Evolutionary conservation across 192 early-diverging fungal species (phyloP), one percentile per base, ranked within the genome.

Genomic region (Backusella psychrophila): DNA sequence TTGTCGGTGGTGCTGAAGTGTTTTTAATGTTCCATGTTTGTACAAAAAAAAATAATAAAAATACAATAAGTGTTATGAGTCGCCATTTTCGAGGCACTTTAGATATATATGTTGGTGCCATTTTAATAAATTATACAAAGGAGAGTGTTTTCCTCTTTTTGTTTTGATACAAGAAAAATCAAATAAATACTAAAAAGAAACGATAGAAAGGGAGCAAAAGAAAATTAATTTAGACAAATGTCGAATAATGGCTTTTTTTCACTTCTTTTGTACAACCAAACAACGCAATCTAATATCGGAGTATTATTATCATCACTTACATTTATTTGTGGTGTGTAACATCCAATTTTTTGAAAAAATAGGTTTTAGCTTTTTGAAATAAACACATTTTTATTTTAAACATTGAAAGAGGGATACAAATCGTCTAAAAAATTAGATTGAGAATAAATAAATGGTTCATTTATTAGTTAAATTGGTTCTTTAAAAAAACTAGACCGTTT

Each of bases 21-120:
- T 29, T 63, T 63, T 23, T 63, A 63, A 72, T 23, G 29, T 72
- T 31, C 44, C 70, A 42, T 46, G 44, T 46, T 33, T 72, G 70
- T 31, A 29, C 39, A 21, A 72, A 19, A 31, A 72, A 19, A 33
- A 49, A 33, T 31, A 41, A 42, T 31, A 46, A 21, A 46, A 26
- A 46, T 46, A 46, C 23, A 8, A 72, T 29, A 17, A 46, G 3
- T 49, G 15, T 42, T n/a, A 72, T 42, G 9, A 72, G 31, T 49
- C 70, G 19, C 70, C 70, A 72, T 41, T 41, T 41, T 31, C 44
- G 70, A 31, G 70, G 38, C 11, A 72, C 41, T 72, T 31, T 72
- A 11, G 17, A 52, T 31, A 46, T 72, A 46, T 72, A 35, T 35
- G 66, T 3, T 19, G 29, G 19, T 36, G 35, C 34, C 66, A 68